These are phyloP conservation scores for Ophiostoma tasmaniense DNA, from an alignment of 2,329 filamentous ascomycete species.

Conservation along the genomic window DNA sequence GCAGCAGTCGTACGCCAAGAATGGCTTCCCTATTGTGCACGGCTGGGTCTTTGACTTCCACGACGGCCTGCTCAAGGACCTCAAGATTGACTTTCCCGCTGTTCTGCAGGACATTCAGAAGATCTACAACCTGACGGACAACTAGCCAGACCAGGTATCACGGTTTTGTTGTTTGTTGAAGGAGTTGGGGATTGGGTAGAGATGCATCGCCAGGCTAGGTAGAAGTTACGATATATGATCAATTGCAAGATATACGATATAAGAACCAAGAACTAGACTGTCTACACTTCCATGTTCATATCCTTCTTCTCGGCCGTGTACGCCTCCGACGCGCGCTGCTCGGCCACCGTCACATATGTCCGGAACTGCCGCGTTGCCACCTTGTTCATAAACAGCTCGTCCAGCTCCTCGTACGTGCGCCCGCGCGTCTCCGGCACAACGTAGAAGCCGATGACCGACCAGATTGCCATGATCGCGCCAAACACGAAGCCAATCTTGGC, in stretches of 20 bases:
- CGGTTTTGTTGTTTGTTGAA: neutral
- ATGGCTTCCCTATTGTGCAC: conserved; percentile 60
- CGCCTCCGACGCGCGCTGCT: conserved; percentile 12
- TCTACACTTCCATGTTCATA: neutral
- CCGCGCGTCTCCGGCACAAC: conserved; percentile 43
- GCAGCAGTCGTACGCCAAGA: conserved; percentile 58
- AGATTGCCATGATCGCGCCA: conserved; percentile 21
- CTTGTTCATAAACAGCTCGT: conserved; percentile 15
- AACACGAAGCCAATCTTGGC: conserved; percentile 24
- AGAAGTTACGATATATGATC: neutral
- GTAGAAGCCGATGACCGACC: conserved; percentile 40
- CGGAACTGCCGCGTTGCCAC: conserved; percentile 14
- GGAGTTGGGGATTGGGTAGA: neutral
- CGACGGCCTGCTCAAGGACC: conserved; percentile 56
- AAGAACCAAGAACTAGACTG: neutral
- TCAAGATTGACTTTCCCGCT: conserved; percentile 47
- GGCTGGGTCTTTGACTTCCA: conserved; percentile 66
- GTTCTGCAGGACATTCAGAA: conserved; percentile 47
- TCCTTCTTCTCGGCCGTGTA: conserved; percentile 12
- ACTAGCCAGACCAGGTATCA: neutral
- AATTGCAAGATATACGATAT: neutral
- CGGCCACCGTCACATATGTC: conserved; percentile 11
- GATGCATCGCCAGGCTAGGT: too few species aligned
- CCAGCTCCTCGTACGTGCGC: conserved; percentile 13
- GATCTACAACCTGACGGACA: conserved; percentile 38